Conservation (phyloP, 805 yeast genomes). For the Nakazawaea peltata region DNA sequence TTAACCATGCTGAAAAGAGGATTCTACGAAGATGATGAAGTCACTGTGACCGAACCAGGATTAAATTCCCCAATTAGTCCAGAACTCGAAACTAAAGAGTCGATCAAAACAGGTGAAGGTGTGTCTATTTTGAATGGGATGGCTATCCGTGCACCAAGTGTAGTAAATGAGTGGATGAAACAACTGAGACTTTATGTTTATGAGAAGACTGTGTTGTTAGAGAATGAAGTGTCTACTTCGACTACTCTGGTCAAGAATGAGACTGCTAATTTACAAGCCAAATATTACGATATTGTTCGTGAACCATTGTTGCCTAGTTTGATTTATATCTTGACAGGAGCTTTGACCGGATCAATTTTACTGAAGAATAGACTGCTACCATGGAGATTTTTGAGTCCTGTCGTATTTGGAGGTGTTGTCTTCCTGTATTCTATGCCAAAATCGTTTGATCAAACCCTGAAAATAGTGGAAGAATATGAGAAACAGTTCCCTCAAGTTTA, state of each 20-base stretch:
- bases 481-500: slow-evolving; percentile 30
- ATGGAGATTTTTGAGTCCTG: slow-evolving; percentile 42
- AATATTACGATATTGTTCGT: slow-evolving; percentile 27
- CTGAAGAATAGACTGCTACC: slow-evolving; percentile 39
- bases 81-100: slow-evolving; percentile 30
- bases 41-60: slow-evolving; percentile 40
- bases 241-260: slow-evolving; percentile 41
- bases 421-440: slow-evolving; percentile 42
- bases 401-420: slow-evolving; percentile 37
- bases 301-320: slow-evolving; percentile 51
- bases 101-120: slow-evolving; percentile 22
- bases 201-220: slow-evolving; percentile 26
- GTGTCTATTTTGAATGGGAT: slow-evolving; percentile 40
- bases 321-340: slow-evolving; percentile 45
- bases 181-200: slow-evolving; percentile 29
- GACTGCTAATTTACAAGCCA: slow-evolving; percentile 20
- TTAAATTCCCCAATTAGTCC: slow-evolving; percentile 27
- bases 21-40: slow-evolving; percentile 48
- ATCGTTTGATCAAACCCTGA: slow-evolving; percentile 28
- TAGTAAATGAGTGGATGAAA: slow-evolving; percentile 34
- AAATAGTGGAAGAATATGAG: slow-evolving; percentile 21
- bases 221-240: slow-evolving; percentile 39
- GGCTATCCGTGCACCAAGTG: slow-evolving; percentile 42
- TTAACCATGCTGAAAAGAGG: slow-evolving; percentile 20
- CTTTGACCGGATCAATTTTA: slow-evolving; percentile 50